These are phyloP conservation scores for Phytophthora megakarya DNA, from an alignment of 352 stramenopile genomes.

Conservation along the genomic window DNA sequence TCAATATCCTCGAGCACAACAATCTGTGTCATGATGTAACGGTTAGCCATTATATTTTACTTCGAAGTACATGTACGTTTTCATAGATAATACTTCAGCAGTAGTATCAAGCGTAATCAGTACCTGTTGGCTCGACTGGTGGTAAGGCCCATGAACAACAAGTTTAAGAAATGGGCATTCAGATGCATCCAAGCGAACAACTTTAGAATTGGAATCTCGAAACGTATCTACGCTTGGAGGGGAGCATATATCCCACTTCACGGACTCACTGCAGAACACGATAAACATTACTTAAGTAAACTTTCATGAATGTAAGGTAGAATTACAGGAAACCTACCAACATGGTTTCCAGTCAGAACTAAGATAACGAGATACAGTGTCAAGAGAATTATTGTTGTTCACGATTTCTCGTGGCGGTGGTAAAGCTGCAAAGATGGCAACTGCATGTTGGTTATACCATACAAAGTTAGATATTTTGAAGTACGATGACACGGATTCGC, in stretches of 20 bases:
- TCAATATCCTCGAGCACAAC: conserved; percentile 40
- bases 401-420: background rate
- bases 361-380: conserved; percentile 43
- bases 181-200: conserved; percentile 16
- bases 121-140: conserved; percentile 32
- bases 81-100: too few relatives aligned
- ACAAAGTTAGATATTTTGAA: background rate
- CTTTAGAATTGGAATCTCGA: conserved; percentile 8
- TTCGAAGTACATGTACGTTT: too few relatives aligned
- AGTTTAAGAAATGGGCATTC: conserved; percentile 44
- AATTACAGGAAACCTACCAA: conserved; percentile 17
- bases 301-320: background rate
- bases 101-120: background rate
- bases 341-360: conserved; percentile 32
- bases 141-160: conserved; percentile 22
- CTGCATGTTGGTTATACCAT: conserved; percentile 1
- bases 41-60: too few relatives aligned
- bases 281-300: background rate
- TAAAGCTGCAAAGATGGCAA: conserved; percentile 30
- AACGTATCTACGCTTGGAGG: background rate
- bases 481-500: background rate
- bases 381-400: conserved; percentile 2
- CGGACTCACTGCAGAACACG: conserved; percentile 8
- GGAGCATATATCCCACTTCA: conserved; percentile 8
- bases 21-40: conserved; percentile 18